Evolutionary conservation across 164 flowering plant genomes (phyloP), one percentile per base, ranked within the genome.

Genomic region (Aristolochia contorta): DNA sequence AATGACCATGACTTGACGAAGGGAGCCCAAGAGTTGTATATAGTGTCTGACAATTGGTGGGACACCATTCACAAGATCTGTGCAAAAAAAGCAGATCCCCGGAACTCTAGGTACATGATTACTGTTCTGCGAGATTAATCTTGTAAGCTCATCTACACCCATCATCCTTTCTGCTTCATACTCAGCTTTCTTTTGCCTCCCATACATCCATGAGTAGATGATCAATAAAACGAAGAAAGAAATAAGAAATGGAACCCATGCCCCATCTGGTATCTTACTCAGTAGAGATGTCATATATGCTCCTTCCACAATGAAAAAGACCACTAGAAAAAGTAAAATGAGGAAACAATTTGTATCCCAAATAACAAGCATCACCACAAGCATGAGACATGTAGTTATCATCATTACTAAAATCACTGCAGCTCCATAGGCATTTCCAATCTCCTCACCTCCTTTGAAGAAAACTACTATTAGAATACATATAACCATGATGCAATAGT

Each of bases 401-500:
- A 72, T 54, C 75, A 72, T 72, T 20, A 60, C 75, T 71, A 66
- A 68, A 9, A 65, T 61, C 14, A 68, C 69, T 4, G 67, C 69
- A 19, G 62, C 69, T 25, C 71, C 70, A 49, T 66, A 74, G 15
- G 77, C 74, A 58, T 74, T 70, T n/a, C 64, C 66, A 4, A 71
- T 59, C 47, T 60, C 62, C 7, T 19, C 57, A 6, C 71, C 68
- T 27, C 66, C 52, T 49, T 49, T 6, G 25, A 54, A 54, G 30
- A 3, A 54, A 25, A 12, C 15, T 14, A 22, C 24, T 21, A 54
- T 22, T 10, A 24, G 2, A 65, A 90, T 81, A 59, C 91, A 80
- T 58, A 87, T 71, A 59, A 87, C 62, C 95, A 87, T 85, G 24
- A 90, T 82, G 56, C 85, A 83, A 91, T 93, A 90, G 68, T 90